Evolutionary conservation across 2,329 filamentous ascomycete genomes (phyloP), one percentile per base, ranked within the genome.

Genomic region (Colletotrichum euphorbiae): DNA sequence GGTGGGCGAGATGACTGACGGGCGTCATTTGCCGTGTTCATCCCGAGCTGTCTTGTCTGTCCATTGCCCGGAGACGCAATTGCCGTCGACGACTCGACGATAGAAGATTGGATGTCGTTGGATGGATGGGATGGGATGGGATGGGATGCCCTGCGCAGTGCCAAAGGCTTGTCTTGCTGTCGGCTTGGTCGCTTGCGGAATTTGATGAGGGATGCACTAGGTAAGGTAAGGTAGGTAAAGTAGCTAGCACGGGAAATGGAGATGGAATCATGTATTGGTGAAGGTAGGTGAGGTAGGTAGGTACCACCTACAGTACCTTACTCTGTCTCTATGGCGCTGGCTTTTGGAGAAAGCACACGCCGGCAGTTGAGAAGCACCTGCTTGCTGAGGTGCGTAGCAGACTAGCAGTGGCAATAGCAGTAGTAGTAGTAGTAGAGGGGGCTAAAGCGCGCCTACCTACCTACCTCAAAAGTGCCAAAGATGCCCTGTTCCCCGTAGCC

Each of bases 151-250:
- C 52, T 57, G 19, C 31, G 13, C 19, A 43, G 43, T 33, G 60
- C 15, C 19, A 64, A 46, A 33, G 45, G 46, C 31, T 63, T 45
- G 59, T 60, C 55, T n/a, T 63, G 31, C 24, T 42, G 46, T 61
- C 46, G 46, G 46, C 46, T 61, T 36, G 58, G 45, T 31, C 58
- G 58, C 58, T 13, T 61, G 43, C 31, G 58, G 33, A 33, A 52
- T 51, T 19, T 61, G 57, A 28, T 17, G 21, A 19, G 28, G 40
- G 38, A 15, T 28, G 36, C 45, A 52, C 21, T 24, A 24, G 21
- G 28, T 28, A 28, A 7, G 28, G 28, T 28, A 28, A 24, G 21
- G 28, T 28, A 28, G 28, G 28, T 28, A 28, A 28, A 7, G 6
- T 28, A 46, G 31, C 52, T 55, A 38, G 51, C 60, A 48, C 45